Evolutionary conservation across 2,329 filamentous ascomycete genomes (phyloP), one percentile per base, ranked within the genome.

Genomic region (Diaporthe sp.): DNA sequence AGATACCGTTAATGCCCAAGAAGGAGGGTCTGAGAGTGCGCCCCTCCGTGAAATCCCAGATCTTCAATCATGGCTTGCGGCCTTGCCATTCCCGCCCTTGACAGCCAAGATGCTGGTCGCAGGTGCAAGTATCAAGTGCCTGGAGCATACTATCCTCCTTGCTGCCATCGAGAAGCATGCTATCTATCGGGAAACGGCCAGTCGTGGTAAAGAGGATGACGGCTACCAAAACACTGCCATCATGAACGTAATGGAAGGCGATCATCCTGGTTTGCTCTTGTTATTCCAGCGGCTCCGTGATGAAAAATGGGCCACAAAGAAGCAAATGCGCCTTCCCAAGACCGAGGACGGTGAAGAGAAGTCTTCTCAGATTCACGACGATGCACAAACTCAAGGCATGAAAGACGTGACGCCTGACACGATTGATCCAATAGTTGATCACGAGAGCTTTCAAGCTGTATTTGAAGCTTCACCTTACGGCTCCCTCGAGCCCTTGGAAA

Each of bases 151-250:
- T 8, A 67, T 76, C 34, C 3, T 76, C 17, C 53, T 70, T 13
- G 72, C 71, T 8, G 75, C 71, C n/a, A n/a, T 67, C 28, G 75
- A 71, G 71, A 49, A 62, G 10, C 62, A 73, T 28, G 68, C 58
- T 39, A 13, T 72, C 71, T 72, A 72, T 55, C 71, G 44, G 19
- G 17, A n/a, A 5, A 10, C 28, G 25, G 57, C 44, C 44, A 25
- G 19, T n/a, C 44, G 12, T 9, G 31, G 37, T 17, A 3, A 31
- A 61, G 19, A 22, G 15, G 22, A 28, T 8, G 57, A 13, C 34
- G 15, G 53, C 31, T 28, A 28, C n/a, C 25, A 19, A n/a, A 7
- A 62, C 17, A 9, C 57, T 22, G n/a, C 46, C 22, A 13, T 1
- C 8, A 22, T 4, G 44, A 42, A 49, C 7, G 28, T 39, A 6